phyloP scores from a whole-genome alignment of 2,329 filamentous ascomycete genomes.

The Cryphonectria radicalis region DNA sequence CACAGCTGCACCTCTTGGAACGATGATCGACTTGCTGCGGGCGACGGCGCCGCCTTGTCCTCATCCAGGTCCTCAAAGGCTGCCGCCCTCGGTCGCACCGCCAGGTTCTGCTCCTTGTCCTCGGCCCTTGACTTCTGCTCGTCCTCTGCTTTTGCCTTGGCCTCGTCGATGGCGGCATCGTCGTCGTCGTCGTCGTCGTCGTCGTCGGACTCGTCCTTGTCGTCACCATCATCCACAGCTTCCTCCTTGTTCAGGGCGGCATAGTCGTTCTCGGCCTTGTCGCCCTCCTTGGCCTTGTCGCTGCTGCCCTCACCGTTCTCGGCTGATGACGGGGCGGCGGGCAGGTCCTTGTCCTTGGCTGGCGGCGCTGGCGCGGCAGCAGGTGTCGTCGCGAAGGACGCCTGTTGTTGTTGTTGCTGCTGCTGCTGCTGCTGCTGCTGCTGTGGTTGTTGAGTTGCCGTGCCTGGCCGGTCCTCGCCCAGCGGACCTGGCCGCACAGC shows the following conservation, averaged over 20 bases:
- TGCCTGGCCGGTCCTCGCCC: constrained; percentile 38
- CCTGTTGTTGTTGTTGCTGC: too few species aligned
- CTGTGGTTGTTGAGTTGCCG: constrained; percentile 31
- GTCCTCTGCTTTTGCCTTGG: constrained; percentile 41
- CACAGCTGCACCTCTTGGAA: constrained; percentile 68
- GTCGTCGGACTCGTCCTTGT: constrained; percentile 35
- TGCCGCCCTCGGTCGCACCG: constrained; percentile 47
- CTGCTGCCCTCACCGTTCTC: constrained; percentile 34
- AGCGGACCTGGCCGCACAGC: constrained; percentile 60
- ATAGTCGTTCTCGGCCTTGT: constrained; percentile 32
- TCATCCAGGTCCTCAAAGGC: constrained; percentile 39
- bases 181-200: constrained; percentile 38
- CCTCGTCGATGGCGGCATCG: constrained; percentile 44
- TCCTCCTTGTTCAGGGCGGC: constrained; percentile 38
- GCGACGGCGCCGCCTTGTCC: constrained; percentile 50
- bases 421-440: constrained; percentile 33
- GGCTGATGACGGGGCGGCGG: constrained; percentile 33
- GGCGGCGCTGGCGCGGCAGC: constrained; percentile 30
- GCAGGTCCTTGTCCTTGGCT: constrained; percentile 41
- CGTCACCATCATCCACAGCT: constrained; percentile 33
- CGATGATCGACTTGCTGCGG: constrained; percentile 57
- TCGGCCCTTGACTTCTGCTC: constrained; percentile 63
- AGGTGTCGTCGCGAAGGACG: constrained; percentile 16
- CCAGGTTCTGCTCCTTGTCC: constrained; percentile 59
- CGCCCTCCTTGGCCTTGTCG: constrained; percentile 27